Evolutionary conservation across 2,329 filamentous ascomycete species (phyloP).

Genomic region (Zymoseptoria tritici): DNA sequence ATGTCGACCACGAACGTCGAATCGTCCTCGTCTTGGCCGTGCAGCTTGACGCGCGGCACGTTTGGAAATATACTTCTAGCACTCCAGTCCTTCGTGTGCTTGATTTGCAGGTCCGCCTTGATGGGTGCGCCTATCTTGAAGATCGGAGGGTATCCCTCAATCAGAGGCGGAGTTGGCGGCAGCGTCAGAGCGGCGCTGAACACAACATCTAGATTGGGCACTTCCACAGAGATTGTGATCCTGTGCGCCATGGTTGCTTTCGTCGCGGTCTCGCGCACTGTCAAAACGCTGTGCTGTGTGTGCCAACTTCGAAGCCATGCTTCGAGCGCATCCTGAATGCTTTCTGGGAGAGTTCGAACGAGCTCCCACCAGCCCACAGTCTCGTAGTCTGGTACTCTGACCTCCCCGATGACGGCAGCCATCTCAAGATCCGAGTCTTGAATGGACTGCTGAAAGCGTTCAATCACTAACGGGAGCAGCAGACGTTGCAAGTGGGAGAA

Average conservation of each 20-base stretch:
- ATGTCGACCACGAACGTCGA: conserved; percentile 76
- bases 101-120: conserved; percentile 52
- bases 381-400: conserved; percentile 46
- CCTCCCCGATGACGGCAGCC: conserved; percentile 46
- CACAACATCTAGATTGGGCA: conserved; percentile 74
- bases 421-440: conserved; percentile 46
- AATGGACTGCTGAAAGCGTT: conserved; percentile 40
- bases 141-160: conserved; percentile 30
- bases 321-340: conserved; percentile 37
- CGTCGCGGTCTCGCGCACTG: conserved; percentile 19
- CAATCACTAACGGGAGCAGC: conserved; percentile 44
- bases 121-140: conserved; percentile 59
- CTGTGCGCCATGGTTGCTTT: conserved; percentile 33
- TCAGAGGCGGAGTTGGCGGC: conserved; percentile 5
- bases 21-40: conserved; percentile 9
- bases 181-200: conserved; percentile 54
- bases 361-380: conserved; percentile 48
- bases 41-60: conserved; percentile 15
- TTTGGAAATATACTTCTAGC: conserved; percentile 41
- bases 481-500: conserved; percentile 44
- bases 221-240: conserved; percentile 82
- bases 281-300: conserved; percentile 27
- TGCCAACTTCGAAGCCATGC: conserved; percentile 53
- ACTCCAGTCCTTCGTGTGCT: conserved; percentile 50
- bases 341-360: conserved; percentile 44